Percentiles rank a stretch among this genome's conserved stretches.
Conservation (phyloP, 169 alveolate genomes). For the Eimeria necatrix region DNA sequence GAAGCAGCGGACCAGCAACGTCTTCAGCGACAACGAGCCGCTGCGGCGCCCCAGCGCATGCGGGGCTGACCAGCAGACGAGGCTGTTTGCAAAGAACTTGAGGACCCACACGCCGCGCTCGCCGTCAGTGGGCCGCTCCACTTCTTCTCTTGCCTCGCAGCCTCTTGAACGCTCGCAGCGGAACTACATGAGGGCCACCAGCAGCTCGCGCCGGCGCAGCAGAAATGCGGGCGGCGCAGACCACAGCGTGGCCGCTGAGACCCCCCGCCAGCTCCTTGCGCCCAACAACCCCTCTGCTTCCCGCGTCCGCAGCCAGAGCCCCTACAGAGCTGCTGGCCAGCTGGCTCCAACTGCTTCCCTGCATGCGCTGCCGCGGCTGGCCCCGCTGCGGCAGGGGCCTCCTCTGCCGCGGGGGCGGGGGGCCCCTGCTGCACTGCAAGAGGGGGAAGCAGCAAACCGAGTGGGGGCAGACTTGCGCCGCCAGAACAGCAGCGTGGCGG, state of each 20-base stretch:
- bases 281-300: background rate
- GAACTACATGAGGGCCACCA: constrained; percentile 58
- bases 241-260: background rate
- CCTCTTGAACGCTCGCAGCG: constrained; percentile 16
- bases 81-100: constrained; percentile 48
- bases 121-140: constrained; percentile 52
- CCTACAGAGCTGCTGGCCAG: constrained; percentile 10
- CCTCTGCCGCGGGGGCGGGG: constrained; percentile 27
- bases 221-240: background rate
- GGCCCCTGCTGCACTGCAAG: constrained; percentile 17
- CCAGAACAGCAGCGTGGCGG: background rate
- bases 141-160: constrained; percentile 27
- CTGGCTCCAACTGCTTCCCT: background rate
- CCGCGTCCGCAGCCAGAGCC: constrained; percentile 65
- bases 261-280: background rate
- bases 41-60: constrained; percentile 66
- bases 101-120: constrained; percentile 48
- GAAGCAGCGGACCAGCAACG: constrained; percentile 71
- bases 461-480: background rate
- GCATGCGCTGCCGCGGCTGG: background rate
- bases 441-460: background rate
- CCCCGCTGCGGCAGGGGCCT: constrained; percentile 54
- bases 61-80: constrained; percentile 59
- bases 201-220: constrained; percentile 77
- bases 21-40: constrained; percentile 16